Percentiles rank a stretch among this genome's conserved stretches.
phyloP scores from a whole-genome alignment of 2,329 filamentous ascomycete genomes.

The Epichloe coenophiala region DNA sequence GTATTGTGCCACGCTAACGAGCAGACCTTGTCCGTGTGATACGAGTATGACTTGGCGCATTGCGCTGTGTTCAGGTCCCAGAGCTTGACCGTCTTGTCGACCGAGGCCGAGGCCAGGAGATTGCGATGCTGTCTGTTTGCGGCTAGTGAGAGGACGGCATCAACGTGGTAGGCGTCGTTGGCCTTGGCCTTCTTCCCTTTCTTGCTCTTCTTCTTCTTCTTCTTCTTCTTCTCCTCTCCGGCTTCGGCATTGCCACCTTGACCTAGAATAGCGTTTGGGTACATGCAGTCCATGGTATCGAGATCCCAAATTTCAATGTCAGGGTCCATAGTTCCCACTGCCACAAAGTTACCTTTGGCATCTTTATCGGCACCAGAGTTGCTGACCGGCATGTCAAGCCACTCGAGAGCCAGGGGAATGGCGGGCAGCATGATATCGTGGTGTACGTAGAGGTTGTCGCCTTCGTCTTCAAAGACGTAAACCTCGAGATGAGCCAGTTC shows the following conservation, averaged over 20 bases:
- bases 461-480: slow-evolving; percentile 91
- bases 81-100: slow-evolving; percentile 93
- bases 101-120: slow-evolving; percentile 84
- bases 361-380: slow-evolving; percentile 50
- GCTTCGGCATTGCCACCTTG: slow-evolving; percentile 45
- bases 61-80: slow-evolving; percentile 91
- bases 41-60: slow-evolving; percentile 88
- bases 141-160: slow-evolving; percentile 80
- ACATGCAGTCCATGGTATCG: slow-evolving; percentile 94
- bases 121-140: slow-evolving; percentile 91
- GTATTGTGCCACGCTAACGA: slow-evolving; percentile 84
- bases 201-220: slow-evolving; percentile 73
- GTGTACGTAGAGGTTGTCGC: slow-evolving; percentile 96
- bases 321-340: slow-evolving; percentile 91
- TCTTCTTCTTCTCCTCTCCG: slow-evolving; percentile 52
- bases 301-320: slow-evolving; percentile 99
- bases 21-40: slow-evolving; percentile 97
- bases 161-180: slow-evolving; percentile 87
- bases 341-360: slow-evolving; percentile 76
- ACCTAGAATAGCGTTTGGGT: slow-evolving; percentile 89
- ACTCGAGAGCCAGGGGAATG: slow-evolving; percentile 89
- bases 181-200: slow-evolving; percentile 60
- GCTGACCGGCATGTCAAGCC: slow-evolving; percentile 83
- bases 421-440: slow-evolving; percentile 99
- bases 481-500: slow-evolving; percentile 94